phyloP scores from a whole-genome alignment of 73 alveolate species.

The Paraurostyla sp. region DNA sequence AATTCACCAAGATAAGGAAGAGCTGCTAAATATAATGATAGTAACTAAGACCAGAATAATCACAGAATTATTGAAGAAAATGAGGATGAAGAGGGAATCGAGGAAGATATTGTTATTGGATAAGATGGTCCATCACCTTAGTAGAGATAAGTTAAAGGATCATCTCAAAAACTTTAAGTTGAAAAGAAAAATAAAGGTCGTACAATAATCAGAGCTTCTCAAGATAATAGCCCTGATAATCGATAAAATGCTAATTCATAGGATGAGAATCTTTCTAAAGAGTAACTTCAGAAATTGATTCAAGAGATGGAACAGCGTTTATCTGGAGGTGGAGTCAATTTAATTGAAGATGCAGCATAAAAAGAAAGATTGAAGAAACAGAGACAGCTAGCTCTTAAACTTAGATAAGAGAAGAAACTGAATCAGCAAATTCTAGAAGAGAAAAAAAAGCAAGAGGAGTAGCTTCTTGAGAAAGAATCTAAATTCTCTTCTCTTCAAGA shows the following conservation, averaged over 20 bases:
- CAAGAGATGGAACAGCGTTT: slow-evolving; percentile 80
- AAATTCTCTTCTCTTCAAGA: slow-evolving; percentile 69
- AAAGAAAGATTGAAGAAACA: slow-evolving; percentile 67
- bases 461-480: slow-evolving; percentile 31
- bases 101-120: background rate
- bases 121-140: slow-evolving; percentile 28
- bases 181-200: background rate
- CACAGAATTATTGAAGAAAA: background rate
- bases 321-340: slow-evolving; percentile 66
- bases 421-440: slow-evolving; percentile 79
- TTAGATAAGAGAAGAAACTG: slow-evolving; percentile 78
- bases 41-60: slow-evolving; percentile 57
- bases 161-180: background rate
- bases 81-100: slow-evolving; percentile 55
- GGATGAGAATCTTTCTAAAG: slow-evolving; percentile 8
- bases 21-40: slow-evolving; percentile 72
- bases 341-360: slow-evolving; percentile 76
- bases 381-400: slow-evolving; percentile 72
- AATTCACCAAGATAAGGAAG: slow-evolving; percentile 39
- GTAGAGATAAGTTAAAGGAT: slow-evolving; percentile 7
- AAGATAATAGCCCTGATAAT: background rate
- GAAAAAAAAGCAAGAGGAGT: slow-evolving; percentile 74
- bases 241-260: slow-evolving; percentile 7
- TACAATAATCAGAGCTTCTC: slow-evolving; percentile 12
- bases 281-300: slow-evolving; percentile 73